These are phyloP conservation scores for Apophysomyces elegans DNA, from an alignment of 371 early-diverging fungal genomes.

Conservation along the genomic window DNA sequence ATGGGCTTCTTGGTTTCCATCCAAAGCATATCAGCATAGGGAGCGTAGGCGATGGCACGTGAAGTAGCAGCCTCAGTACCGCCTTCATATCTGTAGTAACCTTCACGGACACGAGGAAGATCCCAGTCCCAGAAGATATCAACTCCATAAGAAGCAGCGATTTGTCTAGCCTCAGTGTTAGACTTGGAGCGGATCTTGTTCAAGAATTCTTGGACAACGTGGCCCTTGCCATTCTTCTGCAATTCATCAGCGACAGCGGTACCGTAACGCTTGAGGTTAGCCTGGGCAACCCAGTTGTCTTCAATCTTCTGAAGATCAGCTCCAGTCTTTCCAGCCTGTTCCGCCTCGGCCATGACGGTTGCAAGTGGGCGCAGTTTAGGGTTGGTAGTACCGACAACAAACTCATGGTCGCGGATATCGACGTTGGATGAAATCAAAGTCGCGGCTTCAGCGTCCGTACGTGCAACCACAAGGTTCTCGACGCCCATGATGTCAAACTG, in stretches of 20 bases:
- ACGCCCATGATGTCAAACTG: slow-evolving; percentile 99
- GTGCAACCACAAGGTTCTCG: slow-evolving; percentile 92
- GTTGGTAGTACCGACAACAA: slow-evolving; percentile 93
- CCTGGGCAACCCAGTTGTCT: slow-evolving; percentile 86
- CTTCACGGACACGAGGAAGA: slow-evolving; percentile 91
- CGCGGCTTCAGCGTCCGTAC: slow-evolving; percentile 98
- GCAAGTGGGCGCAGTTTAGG: slow-evolving; percentile 74
- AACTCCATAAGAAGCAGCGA: slow-evolving; percentile 82
- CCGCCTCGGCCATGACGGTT: slow-evolving; percentile 80
- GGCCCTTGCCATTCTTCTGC: slow-evolving; percentile 51
- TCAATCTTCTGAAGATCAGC: slow-evolving; percentile 85
- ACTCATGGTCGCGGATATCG: slow-evolving; percentile 96
- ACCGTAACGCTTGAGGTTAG: slow-evolving; percentile 84
- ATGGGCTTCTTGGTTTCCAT: slow-evolving; percentile 98
- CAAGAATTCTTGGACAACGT: slow-evolving; percentile 58
- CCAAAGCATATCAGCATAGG: slow-evolving; percentile 96
- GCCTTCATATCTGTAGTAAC: slow-evolving; percentile 95
- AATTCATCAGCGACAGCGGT: slow-evolving; percentile 86
- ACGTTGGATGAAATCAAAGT: slow-evolving; percentile 95
- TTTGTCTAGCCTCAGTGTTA: slow-evolving; percentile 80
- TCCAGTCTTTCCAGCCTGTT: slow-evolving; percentile 74
- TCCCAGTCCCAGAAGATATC: slow-evolving; percentile 95
- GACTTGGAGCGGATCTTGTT: slow-evolving; percentile 67
- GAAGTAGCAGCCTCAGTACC: slow-evolving; percentile 91
- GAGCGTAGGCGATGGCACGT: slow-evolving; percentile 90